phyloP scores from a whole-genome alignment of 495 filamentous ascomycete genomes.

The Tuber calosporum region DNA sequence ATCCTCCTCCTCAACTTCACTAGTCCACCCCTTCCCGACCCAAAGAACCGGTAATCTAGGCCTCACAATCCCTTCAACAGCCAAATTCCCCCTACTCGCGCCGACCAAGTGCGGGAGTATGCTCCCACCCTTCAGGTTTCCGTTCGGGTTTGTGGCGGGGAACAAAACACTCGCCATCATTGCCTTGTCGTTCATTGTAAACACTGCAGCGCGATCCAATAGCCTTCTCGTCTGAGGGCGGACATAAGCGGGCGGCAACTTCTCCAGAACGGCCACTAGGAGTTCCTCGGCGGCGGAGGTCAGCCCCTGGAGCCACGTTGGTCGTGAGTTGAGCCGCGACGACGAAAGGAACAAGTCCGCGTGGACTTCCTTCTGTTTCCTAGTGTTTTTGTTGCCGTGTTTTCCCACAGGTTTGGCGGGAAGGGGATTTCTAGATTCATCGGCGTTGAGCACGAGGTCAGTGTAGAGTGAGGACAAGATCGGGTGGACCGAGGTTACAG shows the following conservation, averaged over 20 bases:
- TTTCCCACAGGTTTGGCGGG: constrained; percentile 18
- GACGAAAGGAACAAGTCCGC: constrained; percentile 27
- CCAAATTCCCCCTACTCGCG: constrained; percentile 8
- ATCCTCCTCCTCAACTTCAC: constrained; percentile 4
- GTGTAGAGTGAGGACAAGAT: constrained; percentile 22
- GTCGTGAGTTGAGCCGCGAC: neutral
- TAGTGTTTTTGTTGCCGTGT: constrained; percentile 9
- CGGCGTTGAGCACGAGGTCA: constrained; percentile 23
- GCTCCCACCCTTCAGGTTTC: constrained; percentile 15
- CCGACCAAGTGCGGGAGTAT: constrained; percentile 37
- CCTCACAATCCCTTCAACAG: constrained; percentile 33
- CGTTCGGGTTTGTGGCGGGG: constrained; percentile 9
- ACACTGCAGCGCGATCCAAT: constrained; percentile 36
- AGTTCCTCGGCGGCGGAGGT: constrained; percentile 20
- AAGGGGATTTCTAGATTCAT: neutral
- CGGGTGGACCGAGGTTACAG: constrained; percentile 17
- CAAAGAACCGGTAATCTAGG: constrained; percentile 39
- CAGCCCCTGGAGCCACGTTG: constrained; percentile 9
- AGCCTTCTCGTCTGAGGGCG: constrained; percentile 32
- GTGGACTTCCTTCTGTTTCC: constrained; percentile 20
- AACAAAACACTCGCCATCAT: constrained; percentile 40
- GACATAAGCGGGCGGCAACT: constrained; percentile 21
- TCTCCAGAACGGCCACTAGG: constrained; percentile 24
- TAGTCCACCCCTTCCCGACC: constrained; percentile 17
- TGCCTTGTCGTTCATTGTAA: constrained; percentile 34